These are phyloP conservation scores for Plectosphaerella cucumerina DNA, from an alignment of 2,329 filamentous ascomycete genomes.

Conservation along the genomic window DNA sequence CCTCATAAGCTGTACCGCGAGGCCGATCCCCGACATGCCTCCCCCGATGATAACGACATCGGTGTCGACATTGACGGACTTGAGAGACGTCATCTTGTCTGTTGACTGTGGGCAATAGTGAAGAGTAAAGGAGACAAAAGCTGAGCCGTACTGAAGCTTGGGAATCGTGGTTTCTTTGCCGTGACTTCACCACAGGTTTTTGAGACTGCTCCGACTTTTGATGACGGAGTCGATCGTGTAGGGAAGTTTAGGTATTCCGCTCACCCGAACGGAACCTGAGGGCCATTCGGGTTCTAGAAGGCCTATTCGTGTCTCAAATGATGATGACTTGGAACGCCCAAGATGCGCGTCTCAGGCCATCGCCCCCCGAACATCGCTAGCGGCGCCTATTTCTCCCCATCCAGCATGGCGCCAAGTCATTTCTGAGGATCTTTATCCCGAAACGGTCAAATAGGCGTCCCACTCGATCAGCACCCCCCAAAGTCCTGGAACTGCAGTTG, in stretches of 20 bases:
- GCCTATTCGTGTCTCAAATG: background rate
- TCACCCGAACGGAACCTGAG: background rate
- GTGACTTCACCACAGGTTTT: background rate
- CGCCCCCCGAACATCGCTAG: background rate
- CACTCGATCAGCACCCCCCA: background rate
- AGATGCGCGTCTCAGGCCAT: background rate
- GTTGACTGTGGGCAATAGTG: background rate
- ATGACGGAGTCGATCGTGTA: background rate
- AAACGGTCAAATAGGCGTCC: background rate
- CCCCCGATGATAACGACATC: slow-evolving; percentile 22
- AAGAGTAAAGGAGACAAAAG: background rate
- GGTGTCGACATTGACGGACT: slow-evolving; percentile 5
- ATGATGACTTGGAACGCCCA: background rate
- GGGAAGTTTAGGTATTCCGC: background rate
- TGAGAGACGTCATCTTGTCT: background rate
- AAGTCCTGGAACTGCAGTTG: background rate
- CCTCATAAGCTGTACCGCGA: slow-evolving; percentile 17
- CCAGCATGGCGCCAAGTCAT: background rate
- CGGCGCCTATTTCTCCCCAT: background rate
- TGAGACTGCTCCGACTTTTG: background rate
- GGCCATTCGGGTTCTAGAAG: background rate
- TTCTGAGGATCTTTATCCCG: background rate
- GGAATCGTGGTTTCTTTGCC: background rate
- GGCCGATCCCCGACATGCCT: slow-evolving; percentile 21
- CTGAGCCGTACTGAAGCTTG: background rate